Percentiles rank a stretch among this genome's conserved stretches.
These are phyloP conservation scores for Saraca asoca DNA, from an alignment of 331 rosid genomes.

Conservation along the genomic window DNA sequence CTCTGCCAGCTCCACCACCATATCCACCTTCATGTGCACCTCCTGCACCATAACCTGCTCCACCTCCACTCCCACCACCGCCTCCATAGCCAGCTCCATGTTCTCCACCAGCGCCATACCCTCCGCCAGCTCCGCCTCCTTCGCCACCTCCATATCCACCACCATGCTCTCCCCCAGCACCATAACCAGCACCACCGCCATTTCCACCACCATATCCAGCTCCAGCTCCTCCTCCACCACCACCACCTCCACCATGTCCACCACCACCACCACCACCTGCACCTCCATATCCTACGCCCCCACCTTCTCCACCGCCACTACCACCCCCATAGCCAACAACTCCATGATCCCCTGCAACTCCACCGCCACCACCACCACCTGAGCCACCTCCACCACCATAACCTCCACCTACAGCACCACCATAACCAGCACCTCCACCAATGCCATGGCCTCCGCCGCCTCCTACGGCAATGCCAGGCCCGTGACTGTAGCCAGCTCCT, in stretches of 20 bases:
- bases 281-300: constrained; percentile 12
- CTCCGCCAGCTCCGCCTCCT: constrained; percentile 50
- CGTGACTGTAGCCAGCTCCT: constrained; percentile 7
- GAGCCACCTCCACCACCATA: constrained; percentile 41
- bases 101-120: constrained; percentile 43
- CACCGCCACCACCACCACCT: constrained; percentile 41
- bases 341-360: constrained; percentile 35
- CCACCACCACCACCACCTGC: constrained; percentile 5
- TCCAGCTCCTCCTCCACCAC: constrained; percentile 22
- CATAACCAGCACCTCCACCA: constrained; percentile 14
- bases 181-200: constrained; percentile 42
- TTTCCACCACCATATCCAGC: constrained; percentile 36
- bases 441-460: constrained; percentile 36
- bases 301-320: constrained; percentile 23
- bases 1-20: not conserved
- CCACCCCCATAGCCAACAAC: constrained; percentile 39
- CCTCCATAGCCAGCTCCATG: constrained; percentile 42
- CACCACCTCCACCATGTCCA: constrained; percentile 10
- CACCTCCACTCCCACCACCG: constrained; percentile 52
- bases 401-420: constrained; percentile 24
- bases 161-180: constrained; percentile 37
- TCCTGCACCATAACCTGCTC: constrained; percentile 31
- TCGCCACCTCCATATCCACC: constrained; percentile 40
- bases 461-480: constrained; percentile 5
- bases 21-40: constrained; percentile 47